Evolutionary conservation across 495 filamentous ascomycete species (phyloP).

Genomic region (Cladorrhinum samala): DNA sequence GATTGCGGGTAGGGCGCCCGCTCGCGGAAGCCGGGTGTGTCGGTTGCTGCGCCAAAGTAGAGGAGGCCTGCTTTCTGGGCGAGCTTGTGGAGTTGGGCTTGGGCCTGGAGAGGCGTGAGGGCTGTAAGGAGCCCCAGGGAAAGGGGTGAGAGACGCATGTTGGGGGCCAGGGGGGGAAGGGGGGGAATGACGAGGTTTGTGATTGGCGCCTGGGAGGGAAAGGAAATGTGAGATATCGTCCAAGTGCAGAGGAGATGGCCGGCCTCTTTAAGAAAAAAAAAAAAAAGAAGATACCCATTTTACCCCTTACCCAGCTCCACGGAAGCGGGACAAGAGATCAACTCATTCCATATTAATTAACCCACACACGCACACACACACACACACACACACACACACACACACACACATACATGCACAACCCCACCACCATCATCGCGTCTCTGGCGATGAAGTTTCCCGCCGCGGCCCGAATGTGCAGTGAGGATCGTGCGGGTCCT

Average conservation of each 20-base stretch:
- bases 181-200: not conserved
- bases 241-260: not conserved
- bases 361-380: too few relatives aligned
- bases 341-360: constrained; percentile 1
- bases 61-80: constrained; percentile 36
- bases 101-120: constrained; percentile 5
- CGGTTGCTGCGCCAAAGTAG: constrained; percentile 48
- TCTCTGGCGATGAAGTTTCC: not conserved
- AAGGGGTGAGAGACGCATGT: constrained; percentile 5
- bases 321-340: constrained; percentile 5
- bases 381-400: too few relatives aligned
- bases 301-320: constrained; percentile 2
- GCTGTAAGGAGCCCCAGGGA: not conserved
- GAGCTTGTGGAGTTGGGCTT: constrained; percentile 13
- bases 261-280: not conserved
- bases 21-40: constrained; percentile 34
- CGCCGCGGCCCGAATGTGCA: not conserved
- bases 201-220: not conserved
- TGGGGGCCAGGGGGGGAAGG: not conserved
- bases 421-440: not conserved
- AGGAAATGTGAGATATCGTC: too few relatives aligned
- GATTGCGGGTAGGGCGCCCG: constrained; percentile 25
- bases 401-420: too few relatives aligned
- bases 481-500: not conserved
- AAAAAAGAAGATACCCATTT: not conserved